These are phyloP conservation scores for Sequoia sempervirens DNA, from an alignment of 75 land plant genomes.

Conservation along the genomic window DNA sequence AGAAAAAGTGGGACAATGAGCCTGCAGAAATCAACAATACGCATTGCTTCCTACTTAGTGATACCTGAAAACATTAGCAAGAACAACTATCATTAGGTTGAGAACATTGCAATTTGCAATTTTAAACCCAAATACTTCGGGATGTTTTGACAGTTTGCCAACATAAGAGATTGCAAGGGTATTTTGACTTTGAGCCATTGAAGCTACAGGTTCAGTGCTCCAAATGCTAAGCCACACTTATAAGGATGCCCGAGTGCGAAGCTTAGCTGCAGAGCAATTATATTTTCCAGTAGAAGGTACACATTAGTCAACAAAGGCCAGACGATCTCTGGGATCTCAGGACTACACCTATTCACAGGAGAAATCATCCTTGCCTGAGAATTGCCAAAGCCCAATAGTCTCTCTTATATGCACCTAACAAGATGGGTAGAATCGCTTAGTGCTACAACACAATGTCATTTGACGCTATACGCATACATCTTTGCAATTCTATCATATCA, in stretches of 20 bases:
- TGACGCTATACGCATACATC: neutral
- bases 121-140: neutral
- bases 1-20: constrained; percentile 69
- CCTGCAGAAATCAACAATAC: constrained; percentile 59
- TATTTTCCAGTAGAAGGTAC: neutral
- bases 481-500: neutral
- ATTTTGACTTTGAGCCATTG: neutral
- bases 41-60: constrained; percentile 47
- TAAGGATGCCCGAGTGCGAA: neutral
- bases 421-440: neutral
- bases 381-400: neutral
- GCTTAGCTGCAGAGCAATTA: neutral
- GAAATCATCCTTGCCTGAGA: neutral
- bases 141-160: neutral
- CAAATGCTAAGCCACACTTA: neutral
- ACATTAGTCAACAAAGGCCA: neutral
- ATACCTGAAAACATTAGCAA: constrained; percentile 36
- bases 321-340: neutral
- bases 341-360: neutral
- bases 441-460: neutral
- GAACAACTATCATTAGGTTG: neutral
- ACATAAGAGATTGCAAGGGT: neutral
- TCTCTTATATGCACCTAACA: too few relatives aligned
- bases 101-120: neutral
- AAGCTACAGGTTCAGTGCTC: neutral